phyloP scores from a whole-genome alignment of 805 yeast genomes.

The Kregervanrija delftensis region DNA sequence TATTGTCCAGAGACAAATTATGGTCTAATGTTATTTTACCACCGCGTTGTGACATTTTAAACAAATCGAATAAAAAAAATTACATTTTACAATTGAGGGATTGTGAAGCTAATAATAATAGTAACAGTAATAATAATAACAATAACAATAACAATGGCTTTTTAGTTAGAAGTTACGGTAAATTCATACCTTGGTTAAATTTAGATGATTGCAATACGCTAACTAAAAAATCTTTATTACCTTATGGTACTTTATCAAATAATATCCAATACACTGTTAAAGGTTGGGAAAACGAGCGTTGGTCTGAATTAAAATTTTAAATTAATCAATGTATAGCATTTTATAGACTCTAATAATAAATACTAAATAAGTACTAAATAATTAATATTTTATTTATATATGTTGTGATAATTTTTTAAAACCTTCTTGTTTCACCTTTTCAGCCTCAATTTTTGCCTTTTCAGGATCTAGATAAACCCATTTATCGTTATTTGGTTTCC shows the following conservation, averaged over 20 bases:
- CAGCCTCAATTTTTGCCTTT: constrained; percentile 71
- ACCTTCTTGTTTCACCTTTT: constrained; percentile 75
- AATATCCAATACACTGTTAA: constrained; percentile 40
- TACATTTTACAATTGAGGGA: constrained; percentile 5
- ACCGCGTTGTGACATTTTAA: constrained; percentile 37
- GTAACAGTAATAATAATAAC: not conserved
- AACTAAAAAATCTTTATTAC: constrained; percentile 16
- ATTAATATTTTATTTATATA: not conserved
- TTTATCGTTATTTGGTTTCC: constrained; percentile 22
- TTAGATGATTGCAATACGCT: constrained; percentile 13
- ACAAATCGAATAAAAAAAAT: constrained; percentile 4
- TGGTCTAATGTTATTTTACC: constrained; percentile 48
- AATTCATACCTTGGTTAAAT: constrained; percentile 24
- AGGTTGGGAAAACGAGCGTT: constrained; percentile 43
- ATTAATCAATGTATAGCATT: not conserved
- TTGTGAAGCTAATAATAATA: too few species aligned
- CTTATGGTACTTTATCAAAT: constrained; percentile 22
- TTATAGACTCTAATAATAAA: not conserved
- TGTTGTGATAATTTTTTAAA: not conserved
- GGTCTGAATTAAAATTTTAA: constrained; percentile 20
- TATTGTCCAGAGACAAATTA: constrained; percentile 40
- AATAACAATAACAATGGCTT: constrained; percentile 5
- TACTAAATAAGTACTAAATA: not conserved
- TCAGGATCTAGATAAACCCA: constrained; percentile 76
- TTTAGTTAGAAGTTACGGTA: constrained; percentile 21